Base-by-base conservation (phyloP, 805 yeast genomes). In the Candida wancherniae region DNA sequence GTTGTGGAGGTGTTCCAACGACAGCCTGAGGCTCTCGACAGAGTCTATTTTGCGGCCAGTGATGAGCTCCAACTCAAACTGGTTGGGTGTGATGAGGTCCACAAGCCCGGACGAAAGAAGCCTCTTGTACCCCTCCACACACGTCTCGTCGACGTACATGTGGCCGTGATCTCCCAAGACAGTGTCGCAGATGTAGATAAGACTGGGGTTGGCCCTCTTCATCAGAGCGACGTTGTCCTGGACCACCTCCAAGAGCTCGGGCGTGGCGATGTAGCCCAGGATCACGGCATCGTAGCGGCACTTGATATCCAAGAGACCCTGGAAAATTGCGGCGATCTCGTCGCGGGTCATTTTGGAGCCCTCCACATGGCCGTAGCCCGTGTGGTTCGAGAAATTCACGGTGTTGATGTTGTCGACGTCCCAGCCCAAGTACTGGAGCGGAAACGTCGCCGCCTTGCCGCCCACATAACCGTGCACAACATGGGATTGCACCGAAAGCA, bases 381-480 rank as follows among this genome's bases (percentile, higher is more conserved):
- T 90, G 58, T 90, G 97, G 47, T 90, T 87, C 2, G 95, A 84
- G 46, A 80, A 78, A 49, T 85, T 84, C 13, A 88, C 94, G 1
- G 95, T 85, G 57, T 90, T 85, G 33, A 92, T 66, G 14, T 77
- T 77, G 53, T 90, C 96, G 7, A 88, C 95, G 51, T 92, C 90
- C 96, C 97, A 90, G 0, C 92, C 94, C 26, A 75, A 67, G 24
- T 77, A 63, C 51, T 90, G 97, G 14, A 90, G 60, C 0, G 97
- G 96, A 51, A 92, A 84, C 2, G 90, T 83, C 1, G 92, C 84
- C 0, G 96, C 95, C 35, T 79, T 73, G 54, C 87, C 87, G 1
- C 98, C 98, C 2, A 92, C 98, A 48, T 85, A 82, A 3, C 98
- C 98, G 53, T 90, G 97, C 3, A 77, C 87, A 1, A 92, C 97